A percentile compares a stretch with the other conserved stretches of the same genome.
Evolutionary conservation across 331 rosid species (phyloP).

Genomic region (Telfairia occidentalis): DNA sequence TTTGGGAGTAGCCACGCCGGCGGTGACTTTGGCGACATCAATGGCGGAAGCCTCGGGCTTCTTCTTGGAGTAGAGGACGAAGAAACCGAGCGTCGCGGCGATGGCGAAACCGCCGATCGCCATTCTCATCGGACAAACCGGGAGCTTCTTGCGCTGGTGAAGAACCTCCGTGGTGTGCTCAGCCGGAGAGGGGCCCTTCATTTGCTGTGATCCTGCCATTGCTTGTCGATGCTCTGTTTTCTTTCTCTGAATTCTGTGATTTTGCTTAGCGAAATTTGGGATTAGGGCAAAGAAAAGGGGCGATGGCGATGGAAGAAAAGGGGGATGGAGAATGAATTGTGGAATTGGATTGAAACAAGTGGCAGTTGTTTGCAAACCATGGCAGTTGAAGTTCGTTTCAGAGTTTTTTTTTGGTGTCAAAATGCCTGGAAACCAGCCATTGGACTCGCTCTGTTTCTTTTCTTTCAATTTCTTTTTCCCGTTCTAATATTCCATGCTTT

Average conservation of each 20-base stretch:
- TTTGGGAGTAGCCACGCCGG: conserved; percentile 29
- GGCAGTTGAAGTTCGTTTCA: not conserved
- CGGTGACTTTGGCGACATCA: conserved; percentile 55
- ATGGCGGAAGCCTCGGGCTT: conserved; percentile 64
- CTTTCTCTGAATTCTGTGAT: not conserved
- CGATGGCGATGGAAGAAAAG: not conserved
- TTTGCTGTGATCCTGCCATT: conserved; percentile 24
- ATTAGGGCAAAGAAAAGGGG: not conserved
- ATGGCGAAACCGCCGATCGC: conserved; percentile 48
- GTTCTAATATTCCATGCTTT: no score
- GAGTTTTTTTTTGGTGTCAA: no score
- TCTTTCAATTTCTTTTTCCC: not conserved
- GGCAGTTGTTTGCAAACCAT: not conserved
- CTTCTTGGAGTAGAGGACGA: conserved; percentile 49
- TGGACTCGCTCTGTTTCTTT: not conserved
- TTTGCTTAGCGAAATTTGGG: not conserved
- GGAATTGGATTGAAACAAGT: not conserved
- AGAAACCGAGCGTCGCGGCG: conserved; percentile 28
- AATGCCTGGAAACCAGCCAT: not conserved
- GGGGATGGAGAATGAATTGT: not conserved
- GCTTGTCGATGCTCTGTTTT: not conserved
- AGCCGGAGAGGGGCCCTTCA: conserved; percentile 20
- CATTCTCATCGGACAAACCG: conserved; percentile 37
- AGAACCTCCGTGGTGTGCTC: conserved; percentile 35
- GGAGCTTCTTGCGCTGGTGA: conserved; percentile 36